Conservation (phyloP, 495 filamentous ascomycete species). For the Neurospora discreta region DNA sequence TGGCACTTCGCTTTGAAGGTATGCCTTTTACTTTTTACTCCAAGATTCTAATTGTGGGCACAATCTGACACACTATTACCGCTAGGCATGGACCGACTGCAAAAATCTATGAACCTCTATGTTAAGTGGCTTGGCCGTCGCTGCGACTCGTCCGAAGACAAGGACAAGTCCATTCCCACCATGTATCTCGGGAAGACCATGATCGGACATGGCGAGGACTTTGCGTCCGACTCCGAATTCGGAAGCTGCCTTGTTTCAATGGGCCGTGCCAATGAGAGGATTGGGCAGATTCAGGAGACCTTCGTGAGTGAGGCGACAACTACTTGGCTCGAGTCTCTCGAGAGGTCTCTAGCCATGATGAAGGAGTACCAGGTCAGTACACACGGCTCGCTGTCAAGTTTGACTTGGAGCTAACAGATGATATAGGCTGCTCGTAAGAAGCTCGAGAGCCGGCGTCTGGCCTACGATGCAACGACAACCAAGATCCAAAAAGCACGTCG, state of each 20-base stretch:
- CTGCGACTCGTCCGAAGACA: conserved; percentile 74
- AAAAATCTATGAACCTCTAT: conserved; percentile 79
- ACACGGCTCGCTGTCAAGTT: background rate
- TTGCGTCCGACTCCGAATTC: conserved; percentile 83
- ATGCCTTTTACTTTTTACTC: conserved; percentile 11
- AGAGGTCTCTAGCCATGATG: conserved; percentile 85
- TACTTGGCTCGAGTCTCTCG: conserved; percentile 85
- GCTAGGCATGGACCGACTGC: conserved; percentile 81
- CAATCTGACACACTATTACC: background rate
- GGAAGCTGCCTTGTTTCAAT: conserved; percentile 77
- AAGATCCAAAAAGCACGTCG: conserved; percentile 93
- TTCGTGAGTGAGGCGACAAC: conserved; percentile 73
- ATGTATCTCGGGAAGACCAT: conserved; percentile 77
- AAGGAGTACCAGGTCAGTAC: conserved; percentile 77
- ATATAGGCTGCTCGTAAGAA: conserved; percentile 76
- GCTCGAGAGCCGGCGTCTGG: conserved; percentile 80
- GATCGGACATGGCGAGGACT: conserved; percentile 88
- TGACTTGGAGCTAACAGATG: conserved; percentile 6
- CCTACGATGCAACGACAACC: conserved; percentile 79
- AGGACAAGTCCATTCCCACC: conserved; percentile 65
- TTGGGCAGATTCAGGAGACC: conserved; percentile 76
- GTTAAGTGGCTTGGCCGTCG: conserved; percentile 85
- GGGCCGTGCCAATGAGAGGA: conserved; percentile 76
- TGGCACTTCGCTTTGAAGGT: conserved; percentile 89
- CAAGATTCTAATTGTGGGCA: background rate